Evolutionary conservation across 805 yeast genomes (phyloP), one percentile per base, ranked within the genome.

Genomic region (Saturnispora mendoncae): DNA sequence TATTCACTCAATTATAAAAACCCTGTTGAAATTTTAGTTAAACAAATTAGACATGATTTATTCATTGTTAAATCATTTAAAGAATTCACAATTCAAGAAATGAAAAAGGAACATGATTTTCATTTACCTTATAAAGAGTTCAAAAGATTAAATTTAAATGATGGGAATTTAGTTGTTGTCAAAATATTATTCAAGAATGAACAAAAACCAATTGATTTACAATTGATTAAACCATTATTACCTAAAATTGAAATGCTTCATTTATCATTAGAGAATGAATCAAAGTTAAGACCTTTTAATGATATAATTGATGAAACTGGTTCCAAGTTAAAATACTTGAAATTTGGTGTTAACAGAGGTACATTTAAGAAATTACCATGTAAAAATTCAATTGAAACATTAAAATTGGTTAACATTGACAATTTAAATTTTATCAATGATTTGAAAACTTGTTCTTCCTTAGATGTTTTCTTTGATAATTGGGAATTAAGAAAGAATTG

Each of bases 101-200:
- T 55, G 60, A 56, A 56, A 40, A 51, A 48, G 26, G 60, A 55
- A 39, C 61, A 55, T 40, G 61, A 56, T 45, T 56, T 56, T 41
- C 61, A 56, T 49, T 47, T 56, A 31, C 61, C 61, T 18, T 56
- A 56, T 33, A 56, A 56, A 37, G 61, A 56, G 33, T 56, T 56
- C 38, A 54, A 52, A 40, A 46, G 61, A 30, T 43, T 56, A 30
- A 52, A 54, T 34, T 42, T 56, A 25, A 52, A 51, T 26, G 52
- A 55, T 45, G 61, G 61, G 25, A 55, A 53, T 34, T 45, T 56
- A 29, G 60, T 56, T 18, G 59, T 56, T 17, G 56, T 56, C 23
- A 56, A 56, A 42, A 53, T 56, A 21, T 36, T 56, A 36, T 56
- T 56, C 44, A 56, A 54, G 44, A 53, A 55, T 45, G 59, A 55